Conservation (phyloP, 306 rosid genomes). For the Mimosa pudica region DNA sequence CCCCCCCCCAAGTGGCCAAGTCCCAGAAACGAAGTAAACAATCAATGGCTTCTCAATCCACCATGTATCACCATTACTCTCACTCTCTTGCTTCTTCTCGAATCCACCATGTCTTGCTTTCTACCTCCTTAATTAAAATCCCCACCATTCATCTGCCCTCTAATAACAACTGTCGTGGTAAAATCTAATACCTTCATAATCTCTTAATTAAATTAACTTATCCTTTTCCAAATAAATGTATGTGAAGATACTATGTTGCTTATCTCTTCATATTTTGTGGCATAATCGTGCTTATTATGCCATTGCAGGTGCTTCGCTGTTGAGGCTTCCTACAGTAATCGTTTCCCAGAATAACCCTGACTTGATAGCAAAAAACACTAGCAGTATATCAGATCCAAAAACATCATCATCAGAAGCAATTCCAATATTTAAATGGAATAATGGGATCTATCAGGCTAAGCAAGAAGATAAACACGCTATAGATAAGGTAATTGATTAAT, state of each 20-base stretch:
- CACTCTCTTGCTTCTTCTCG: not conserved
- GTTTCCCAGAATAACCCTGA: not conserved
- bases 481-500: not conserved
- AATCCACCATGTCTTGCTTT: not conserved
- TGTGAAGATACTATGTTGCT: not conserved
- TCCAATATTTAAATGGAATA: not conserved
- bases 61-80: not conserved
- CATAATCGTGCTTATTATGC: not conserved
- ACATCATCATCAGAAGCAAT: not conserved
- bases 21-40: not conserved
- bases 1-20: too few relatives aligned
- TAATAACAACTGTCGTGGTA: not conserved
- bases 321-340: not conserved
- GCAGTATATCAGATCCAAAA: not conserved
- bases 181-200: not conserved
- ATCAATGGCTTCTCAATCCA: not conserved
- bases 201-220: not conserved
- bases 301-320: not conserved
- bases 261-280: too few relatives aligned
- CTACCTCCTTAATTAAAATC: not conserved
- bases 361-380: not conserved
- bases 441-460: not conserved
- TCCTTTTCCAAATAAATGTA: not conserved
- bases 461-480: not conserved
- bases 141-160: not conserved